Evolutionary conservation across 148 eudicot genomes (phyloP), one percentile per base, ranked within the genome.

Genomic region (Cornus florida): DNA sequence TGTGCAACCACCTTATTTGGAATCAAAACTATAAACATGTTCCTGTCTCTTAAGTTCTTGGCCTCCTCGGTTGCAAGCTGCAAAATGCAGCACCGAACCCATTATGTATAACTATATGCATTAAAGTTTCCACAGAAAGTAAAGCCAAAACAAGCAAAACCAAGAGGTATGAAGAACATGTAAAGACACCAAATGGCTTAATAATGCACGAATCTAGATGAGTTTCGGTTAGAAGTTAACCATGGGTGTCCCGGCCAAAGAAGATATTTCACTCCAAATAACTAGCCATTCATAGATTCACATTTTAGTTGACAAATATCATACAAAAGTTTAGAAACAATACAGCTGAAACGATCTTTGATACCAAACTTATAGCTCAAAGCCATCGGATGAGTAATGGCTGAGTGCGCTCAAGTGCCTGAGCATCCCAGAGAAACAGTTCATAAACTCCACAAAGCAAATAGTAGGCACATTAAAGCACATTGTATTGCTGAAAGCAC

Each of bases 11-110:
- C 88, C 83, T 93, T 95, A 82, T 95, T 95, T 14, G 98, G 98
- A 72, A 88, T 81, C 89, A 95, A 78, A 74, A 95, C 84, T 78
- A 92, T 77, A 66, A 69, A 91, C 74, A 95, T 86, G 78, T 85
- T 87, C 83, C 93, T 87, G 69, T 90, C 97, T 0, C 88, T 86
- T 77, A 95, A 95, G 84, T 81, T 90, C 73, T 93, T 90, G 84
- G 86, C 80, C 82, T 95, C 98, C 86, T 91, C 93, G 2, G 83
- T 71, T 60, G 91, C 98, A 83, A 95, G 85, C 97, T 95, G 89
- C 84, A 82, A 77, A 79, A 67, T 70, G 33, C 33, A 56, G 79
- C 50, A 75, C 59, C 65, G 20, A 69, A 43, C 19, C 16, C 19
- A 78, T 72, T 72, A 41, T 12, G 3, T 35, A 19, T 6, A 19